Conservation (phyloP, 768 basidiomycete genomes). For the Boletus rubescentipes region DNA sequence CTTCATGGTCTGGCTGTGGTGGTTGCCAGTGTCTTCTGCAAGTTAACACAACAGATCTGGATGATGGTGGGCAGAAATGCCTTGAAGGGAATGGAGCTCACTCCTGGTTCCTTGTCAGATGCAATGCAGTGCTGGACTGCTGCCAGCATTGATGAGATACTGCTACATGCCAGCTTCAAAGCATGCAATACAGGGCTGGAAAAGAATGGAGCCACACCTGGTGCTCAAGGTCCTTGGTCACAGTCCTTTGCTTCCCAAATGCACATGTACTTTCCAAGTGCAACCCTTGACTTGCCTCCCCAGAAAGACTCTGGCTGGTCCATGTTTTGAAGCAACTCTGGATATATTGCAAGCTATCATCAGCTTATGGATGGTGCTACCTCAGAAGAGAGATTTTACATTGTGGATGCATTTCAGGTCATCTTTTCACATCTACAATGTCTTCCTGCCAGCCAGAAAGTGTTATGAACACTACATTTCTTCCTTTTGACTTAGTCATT, state of each 20-base stretch:
- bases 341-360: neutral
- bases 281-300: neutral
- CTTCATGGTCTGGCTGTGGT: neutral
- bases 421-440: constrained; percentile 5
- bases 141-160: neutral
- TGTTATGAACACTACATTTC: no score
- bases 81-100: neutral
- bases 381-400: neutral
- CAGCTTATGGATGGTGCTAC: no score
- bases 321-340: neutral
- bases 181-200: constrained; percentile 7
- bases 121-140: constrained; percentile 11
- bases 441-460: constrained; percentile 7
- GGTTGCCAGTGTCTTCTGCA: neutral
- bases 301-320: neutral
- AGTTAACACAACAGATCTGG: neutral
- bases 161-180: neutral
- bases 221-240: neutral
- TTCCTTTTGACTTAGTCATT: no score
- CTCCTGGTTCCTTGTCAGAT: neutral
- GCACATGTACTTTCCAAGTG: constrained; percentile 1
- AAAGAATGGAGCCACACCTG: neutral
- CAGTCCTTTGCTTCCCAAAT: neutral
- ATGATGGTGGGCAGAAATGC: neutral
- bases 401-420: neutral